Evolutionary conservation across 345 rosid genomes (phyloP).

Genomic region (Salix udensis): DNA sequence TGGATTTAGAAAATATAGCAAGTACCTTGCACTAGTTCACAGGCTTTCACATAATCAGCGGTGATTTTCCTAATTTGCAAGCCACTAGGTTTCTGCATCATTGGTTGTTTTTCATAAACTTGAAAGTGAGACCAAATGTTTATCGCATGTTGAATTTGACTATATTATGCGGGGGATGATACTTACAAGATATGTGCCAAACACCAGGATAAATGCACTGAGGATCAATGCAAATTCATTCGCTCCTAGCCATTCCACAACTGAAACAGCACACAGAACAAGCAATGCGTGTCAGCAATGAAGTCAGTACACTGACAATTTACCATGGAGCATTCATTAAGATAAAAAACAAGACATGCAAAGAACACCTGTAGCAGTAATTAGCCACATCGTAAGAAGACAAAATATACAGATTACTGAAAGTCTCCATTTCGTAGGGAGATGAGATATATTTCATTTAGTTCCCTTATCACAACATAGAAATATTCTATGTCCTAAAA

Average conservation of each 20-base stretch:
- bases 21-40: neutral
- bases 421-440: no score
- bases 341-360: neutral
- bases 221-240: constrained; percentile 30
- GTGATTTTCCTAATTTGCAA: neutral
- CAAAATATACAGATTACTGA: neutral
- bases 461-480: neutral
- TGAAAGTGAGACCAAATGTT: neutral
- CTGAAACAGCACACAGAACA: constrained; percentile 24
- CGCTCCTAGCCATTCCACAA: constrained; percentile 48
- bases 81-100: neutral
- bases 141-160: neutral
- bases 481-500: neutral
- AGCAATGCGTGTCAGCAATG: neutral
- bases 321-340: neutral
- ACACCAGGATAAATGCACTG: constrained; percentile 35
- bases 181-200: constrained; percentile 59
- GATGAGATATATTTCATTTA: neutral
- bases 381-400: neutral
- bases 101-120: neutral
- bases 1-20: neutral
- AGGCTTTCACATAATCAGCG: neutral
- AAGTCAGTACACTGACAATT: neutral
- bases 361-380: neutral
- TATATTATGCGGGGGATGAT: neutral